Percentiles rank a stretch among this genome's conserved stretches.
Conservation (phyloP, 2,329 filamentous ascomycete genomes). For the Fusarium pilosicola region DNA sequence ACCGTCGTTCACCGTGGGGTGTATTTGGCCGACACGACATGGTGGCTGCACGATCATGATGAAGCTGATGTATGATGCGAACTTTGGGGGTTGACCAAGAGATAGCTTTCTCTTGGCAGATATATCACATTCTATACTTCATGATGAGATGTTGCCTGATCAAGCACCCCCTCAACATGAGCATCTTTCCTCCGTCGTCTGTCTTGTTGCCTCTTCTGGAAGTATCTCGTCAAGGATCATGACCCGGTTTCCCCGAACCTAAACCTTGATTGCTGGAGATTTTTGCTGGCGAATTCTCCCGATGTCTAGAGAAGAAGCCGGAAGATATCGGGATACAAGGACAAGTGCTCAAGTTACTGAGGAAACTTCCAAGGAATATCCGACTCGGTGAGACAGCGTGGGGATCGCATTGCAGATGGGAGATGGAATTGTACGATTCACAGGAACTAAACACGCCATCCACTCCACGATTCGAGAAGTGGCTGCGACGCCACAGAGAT, state of each 20-base stretch:
- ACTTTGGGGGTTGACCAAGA: constrained; percentile 8
- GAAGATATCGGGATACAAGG: constrained; percentile 15
- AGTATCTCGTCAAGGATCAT: constrained; percentile 6
- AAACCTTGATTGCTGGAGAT: constrained; percentile 7
- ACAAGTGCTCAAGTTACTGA: constrained; percentile 6
- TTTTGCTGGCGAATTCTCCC: constrained; percentile 15
- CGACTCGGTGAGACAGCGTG: constrained; percentile 28
- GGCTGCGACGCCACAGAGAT: not conserved
- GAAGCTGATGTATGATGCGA: constrained; percentile 7
- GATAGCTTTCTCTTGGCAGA: constrained; percentile 1
- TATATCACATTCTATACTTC: not conserved
- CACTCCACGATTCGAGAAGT: constrained; percentile 24
- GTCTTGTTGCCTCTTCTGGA: constrained; percentile 18
- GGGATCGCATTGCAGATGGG: constrained; percentile 14
- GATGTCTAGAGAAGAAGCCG: not conserved
- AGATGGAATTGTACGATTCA: constrained; percentile 37
- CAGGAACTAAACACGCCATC: constrained; percentile 35
- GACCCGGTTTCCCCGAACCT: constrained; percentile 27
- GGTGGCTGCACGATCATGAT: constrained; percentile 37
- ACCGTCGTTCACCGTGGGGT: constrained; percentile 39
- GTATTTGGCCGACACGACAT: constrained; percentile 35
- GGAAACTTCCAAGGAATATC: constrained; percentile 5
- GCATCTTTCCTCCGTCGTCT: not conserved
- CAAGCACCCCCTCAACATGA: not conserved
- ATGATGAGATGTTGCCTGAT: constrained; percentile 8